Evolutionary conservation across 306 rosid genomes (phyloP), one percentile per base, ranked within the genome.

Genomic region (Fragaria nilgerrensis): DNA sequence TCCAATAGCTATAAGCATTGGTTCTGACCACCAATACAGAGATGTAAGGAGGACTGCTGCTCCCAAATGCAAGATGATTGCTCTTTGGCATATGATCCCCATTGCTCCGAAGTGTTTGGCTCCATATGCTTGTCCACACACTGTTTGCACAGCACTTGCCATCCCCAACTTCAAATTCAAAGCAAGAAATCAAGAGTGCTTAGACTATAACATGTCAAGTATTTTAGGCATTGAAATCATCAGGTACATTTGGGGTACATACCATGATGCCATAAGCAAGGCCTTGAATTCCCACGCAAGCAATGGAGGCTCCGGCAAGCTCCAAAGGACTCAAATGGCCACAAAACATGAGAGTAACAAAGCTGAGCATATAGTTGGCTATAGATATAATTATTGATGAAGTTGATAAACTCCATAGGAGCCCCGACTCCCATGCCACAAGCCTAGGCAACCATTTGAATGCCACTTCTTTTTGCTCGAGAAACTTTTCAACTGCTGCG

Each of bases 71-170:
- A 88, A 32, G 36, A 86, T 48, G 43, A 86, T 63, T 67, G 90
- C 87, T 77, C 88, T 82, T 79, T 86, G 92, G 64, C 77, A 81
- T 82, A 83, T 78, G 43, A 86, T 55, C 44, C 90, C 79, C 92
- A 88, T 88, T 65, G 45, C 23, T 65, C 45, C 70, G 0, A 65
- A 65, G 45, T 37, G 70, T 65, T 64, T 65, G 70, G 70, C 70
- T 8, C 47, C 70, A 19, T 65, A 65, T 3, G 70, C 70, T 65
- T 65, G 70, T 36, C 70, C 70, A 19, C 47, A 36, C 41, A 65
- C 7, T 65, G 70, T 65, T 37, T 34, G 70, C 47, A 65, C 47
- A 36, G 47, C 47, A 65, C 45, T 65, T 19, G 70, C 70, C 70
- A 65, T 65, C 14, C 70, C 70, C 47, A 65, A 65, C 47, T 65